Conservation (phyloP, 768 basidiomycete genomes). For the Rhizopogon vinicolor region DNA sequence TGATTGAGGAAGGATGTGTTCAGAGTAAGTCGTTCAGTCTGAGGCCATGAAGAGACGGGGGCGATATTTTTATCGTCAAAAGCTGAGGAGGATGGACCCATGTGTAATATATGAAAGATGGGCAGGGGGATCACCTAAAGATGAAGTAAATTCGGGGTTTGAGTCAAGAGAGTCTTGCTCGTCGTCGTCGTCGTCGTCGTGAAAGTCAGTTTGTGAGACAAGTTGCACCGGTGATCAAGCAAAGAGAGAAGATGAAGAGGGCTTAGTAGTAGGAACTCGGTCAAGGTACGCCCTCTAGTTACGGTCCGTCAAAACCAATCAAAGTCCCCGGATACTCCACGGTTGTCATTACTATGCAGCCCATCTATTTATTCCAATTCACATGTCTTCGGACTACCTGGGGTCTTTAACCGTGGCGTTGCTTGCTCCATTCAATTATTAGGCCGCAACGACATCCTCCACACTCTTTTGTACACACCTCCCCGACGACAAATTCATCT, state of each 20-base stretch:
- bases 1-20: conserved; percentile 26
- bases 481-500: no score
- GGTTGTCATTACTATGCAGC: no score
- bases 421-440: no score
- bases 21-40: conserved; percentile 30
- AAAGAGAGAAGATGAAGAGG: conserved; percentile 10
- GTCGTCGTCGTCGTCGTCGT: no score
- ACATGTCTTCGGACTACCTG: conserved; percentile 18
- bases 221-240: not conserved
- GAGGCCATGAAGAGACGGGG: conserved; percentile 25
- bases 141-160: not conserved
- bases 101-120: conserved; percentile 12
- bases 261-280: not conserved
- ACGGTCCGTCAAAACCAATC: conserved; percentile 7
- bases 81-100: conserved; percentile 30
- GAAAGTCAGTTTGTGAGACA: no score
- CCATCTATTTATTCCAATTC: conserved; percentile 9
- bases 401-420: conserved; percentile 8
- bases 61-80: conserved; percentile 16
- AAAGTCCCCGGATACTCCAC: not conserved
- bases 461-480: no score
- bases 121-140: not conserved
- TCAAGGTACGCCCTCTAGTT: conserved; percentile 1
- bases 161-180: no score
- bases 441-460: no score